Evolutionary conservation across 805 yeast species (phyloP).

Genomic region (Wickerhamiella azyma): DNA sequence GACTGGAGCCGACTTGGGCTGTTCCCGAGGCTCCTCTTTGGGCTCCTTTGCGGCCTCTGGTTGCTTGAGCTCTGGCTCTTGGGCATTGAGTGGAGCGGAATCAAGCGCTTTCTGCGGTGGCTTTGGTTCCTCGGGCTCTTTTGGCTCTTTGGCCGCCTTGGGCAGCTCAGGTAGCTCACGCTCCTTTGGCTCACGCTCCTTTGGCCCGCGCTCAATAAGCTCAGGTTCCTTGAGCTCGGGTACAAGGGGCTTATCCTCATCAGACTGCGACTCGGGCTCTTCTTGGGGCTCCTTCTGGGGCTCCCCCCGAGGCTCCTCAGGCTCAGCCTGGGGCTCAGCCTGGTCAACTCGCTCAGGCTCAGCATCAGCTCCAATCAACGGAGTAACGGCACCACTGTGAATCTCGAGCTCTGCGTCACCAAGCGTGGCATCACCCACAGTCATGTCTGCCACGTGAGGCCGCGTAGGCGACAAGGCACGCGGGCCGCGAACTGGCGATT

Average conservation of each 20-base stretch:
- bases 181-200: no score
- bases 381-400: neutral
- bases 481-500: slow-evolving; percentile 21
- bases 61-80: neutral
- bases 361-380: neutral
- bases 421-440: neutral
- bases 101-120: no score
- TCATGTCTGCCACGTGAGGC: slow-evolving; percentile 20
- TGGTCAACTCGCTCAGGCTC: neutral
- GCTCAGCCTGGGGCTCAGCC: neutral
- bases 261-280: no score
- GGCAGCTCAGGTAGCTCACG: no score
- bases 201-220: no score
- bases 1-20: neutral
- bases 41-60: neutral
- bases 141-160: no score
- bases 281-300: neutral
- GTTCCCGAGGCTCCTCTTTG: neutral
- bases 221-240: no score
- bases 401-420: neutral
- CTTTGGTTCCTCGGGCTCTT: neutral
- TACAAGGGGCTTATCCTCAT: no score
- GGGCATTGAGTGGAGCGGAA: no score
- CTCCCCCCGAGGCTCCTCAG: no score
- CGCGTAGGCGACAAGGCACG: slow-evolving; percentile 28